Evolutionary conservation across 768 basidiomycete species (phyloP).

Genomic region (Roridomyces roridus): DNA sequence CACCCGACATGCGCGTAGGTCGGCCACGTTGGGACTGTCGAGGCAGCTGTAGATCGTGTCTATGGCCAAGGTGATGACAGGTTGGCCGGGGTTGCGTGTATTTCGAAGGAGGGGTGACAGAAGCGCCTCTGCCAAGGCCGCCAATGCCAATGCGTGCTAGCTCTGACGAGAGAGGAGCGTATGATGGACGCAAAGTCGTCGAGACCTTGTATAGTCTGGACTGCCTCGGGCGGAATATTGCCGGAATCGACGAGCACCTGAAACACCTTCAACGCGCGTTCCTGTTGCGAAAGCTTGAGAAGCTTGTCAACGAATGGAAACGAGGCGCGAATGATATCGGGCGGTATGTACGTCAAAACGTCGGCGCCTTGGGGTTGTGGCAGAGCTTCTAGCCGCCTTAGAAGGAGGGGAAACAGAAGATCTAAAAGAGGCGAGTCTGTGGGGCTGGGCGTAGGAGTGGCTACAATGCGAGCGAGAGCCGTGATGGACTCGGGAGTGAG

Average conservation of each 20-base stretch:
- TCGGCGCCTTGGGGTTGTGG: slow-evolving; percentile 32
- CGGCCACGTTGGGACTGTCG: slow-evolving; percentile 37
- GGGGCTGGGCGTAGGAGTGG: slow-evolving; percentile 15
- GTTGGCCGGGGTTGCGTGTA: slow-evolving; percentile 21
- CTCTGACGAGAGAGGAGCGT: slow-evolving; percentile 52
- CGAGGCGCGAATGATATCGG: slow-evolving; percentile 41
- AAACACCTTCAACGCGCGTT: slow-evolving; percentile 53
- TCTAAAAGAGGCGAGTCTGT: slow-evolving; percentile 31
- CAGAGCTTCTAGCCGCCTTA: slow-evolving; percentile 30
- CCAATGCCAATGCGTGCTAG: slow-evolving; percentile 65
- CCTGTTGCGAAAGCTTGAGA: slow-evolving; percentile 38
- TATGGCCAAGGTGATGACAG: slow-evolving; percentile 42
- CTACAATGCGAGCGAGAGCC: slow-evolving; percentile 25
- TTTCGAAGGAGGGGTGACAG: slow-evolving; percentile 37
- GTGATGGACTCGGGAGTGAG: slow-evolving; percentile 13
- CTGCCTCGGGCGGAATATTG: slow-evolving; percentile 53
- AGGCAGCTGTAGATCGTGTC: slow-evolving; percentile 52
- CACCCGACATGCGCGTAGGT: slow-evolving; percentile 45
- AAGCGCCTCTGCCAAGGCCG: slow-evolving; percentile 45
- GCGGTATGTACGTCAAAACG: slow-evolving; percentile 44
- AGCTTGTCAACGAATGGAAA: slow-evolving; percentile 53
- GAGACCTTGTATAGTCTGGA: slow-evolving; percentile 42
- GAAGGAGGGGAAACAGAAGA: slow-evolving; percentile 38
- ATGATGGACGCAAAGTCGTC: slow-evolving; percentile 55
- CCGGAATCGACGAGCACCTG: slow-evolving; percentile 50